Percentiles rank a stretch among this genome's conserved stretches.
phyloP scores from a whole-genome alignment of 306 rosid genomes.

The Vigna nakashimae region DNA sequence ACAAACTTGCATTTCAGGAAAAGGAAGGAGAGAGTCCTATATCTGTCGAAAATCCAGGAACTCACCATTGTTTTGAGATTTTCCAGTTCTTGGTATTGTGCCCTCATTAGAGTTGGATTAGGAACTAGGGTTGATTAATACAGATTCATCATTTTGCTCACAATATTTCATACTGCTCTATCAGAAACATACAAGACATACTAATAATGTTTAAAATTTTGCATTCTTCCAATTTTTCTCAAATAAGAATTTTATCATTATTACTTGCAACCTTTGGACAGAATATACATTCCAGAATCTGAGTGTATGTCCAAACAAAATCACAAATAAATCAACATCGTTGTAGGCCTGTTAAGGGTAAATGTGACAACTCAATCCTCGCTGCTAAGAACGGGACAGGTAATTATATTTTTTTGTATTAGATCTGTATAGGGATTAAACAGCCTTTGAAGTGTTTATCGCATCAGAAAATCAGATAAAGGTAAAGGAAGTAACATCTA shows the following conservation, averaged over 20 bases:
- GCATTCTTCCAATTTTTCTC: not conserved
- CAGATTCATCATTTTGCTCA: not conserved
- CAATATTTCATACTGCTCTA: not conserved
- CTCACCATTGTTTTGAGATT: not conserved
- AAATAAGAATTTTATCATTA: not conserved
- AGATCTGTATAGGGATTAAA: conserved; percentile 1
- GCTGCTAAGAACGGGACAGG: not conserved
- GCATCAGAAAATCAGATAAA: conserved; percentile 18
- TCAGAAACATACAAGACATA: not conserved
- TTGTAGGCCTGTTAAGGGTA: not conserved
- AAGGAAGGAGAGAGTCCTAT: not conserved
- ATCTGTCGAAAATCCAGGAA: not conserved
- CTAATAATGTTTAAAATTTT: not conserved
- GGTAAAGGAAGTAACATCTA: conserved; percentile 7
- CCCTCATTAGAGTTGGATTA: not conserved
- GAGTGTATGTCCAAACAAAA: not conserved
- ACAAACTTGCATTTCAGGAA: not conserved
- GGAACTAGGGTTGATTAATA: not conserved
- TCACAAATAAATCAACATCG: conserved; percentile 18
- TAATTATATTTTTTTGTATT: conserved; percentile 11
- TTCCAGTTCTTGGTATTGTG: not conserved
- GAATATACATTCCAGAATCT: conserved; percentile 14
- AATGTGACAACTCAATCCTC: not conserved
- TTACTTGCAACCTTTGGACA: not conserved
- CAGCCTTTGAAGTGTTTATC: not conserved